phyloP scores from a whole-genome alignment of 495 filamentous ascomycete genomes.

The Penicillium tannophilum region DNA sequence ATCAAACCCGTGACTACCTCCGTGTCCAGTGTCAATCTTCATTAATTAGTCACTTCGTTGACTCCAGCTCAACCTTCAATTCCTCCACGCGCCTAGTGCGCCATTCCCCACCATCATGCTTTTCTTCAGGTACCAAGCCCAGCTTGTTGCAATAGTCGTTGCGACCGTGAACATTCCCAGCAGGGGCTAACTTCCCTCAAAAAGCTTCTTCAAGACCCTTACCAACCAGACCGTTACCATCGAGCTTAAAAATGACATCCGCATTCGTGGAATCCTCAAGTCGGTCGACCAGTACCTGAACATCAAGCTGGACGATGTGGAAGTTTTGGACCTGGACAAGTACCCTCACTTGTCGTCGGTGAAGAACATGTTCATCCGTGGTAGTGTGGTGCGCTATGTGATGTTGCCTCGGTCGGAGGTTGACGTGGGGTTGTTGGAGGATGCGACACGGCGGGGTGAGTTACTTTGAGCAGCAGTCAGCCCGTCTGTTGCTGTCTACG shows the following conservation, averaged over 20 bases:
- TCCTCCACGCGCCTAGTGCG: neutral
- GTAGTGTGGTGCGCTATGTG: conserved; percentile 94
- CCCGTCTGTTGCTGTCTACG: neutral
- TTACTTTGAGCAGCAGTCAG: conserved; percentile 12
- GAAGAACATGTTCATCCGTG: conserved; percentile 97
- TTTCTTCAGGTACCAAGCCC: conserved; percentile 47
- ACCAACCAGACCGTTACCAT: conserved; percentile 96
- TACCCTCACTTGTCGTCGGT: conserved; percentile 95
- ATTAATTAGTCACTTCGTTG: neutral
- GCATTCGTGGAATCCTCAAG: conserved; percentile 91
- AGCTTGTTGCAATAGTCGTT: neutral
- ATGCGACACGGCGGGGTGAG: conserved; percentile 91
- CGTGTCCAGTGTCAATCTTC: neutral
- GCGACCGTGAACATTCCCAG: conserved; percentile 6
- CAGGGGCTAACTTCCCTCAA: neutral
- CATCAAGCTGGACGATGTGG: conserved; percentile 96
- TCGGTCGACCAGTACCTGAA: conserved; percentile 98
- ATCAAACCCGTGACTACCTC: neutral
- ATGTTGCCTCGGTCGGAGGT: conserved; percentile 86
- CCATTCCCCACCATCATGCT: conserved; percentile 38
- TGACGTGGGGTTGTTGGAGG: conserved; percentile 88
- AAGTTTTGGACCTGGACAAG: conserved; percentile 84
- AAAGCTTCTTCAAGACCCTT: conserved; percentile 98
- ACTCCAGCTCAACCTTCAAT: neutral
- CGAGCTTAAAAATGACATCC: conserved; percentile 98